Percentiles rank a stretch among this genome's conserved stretches.
Evolutionary conservation across 148 eudicot genomes (phyloP).

Genomic region (Pharnaceum exiguum): DNA sequence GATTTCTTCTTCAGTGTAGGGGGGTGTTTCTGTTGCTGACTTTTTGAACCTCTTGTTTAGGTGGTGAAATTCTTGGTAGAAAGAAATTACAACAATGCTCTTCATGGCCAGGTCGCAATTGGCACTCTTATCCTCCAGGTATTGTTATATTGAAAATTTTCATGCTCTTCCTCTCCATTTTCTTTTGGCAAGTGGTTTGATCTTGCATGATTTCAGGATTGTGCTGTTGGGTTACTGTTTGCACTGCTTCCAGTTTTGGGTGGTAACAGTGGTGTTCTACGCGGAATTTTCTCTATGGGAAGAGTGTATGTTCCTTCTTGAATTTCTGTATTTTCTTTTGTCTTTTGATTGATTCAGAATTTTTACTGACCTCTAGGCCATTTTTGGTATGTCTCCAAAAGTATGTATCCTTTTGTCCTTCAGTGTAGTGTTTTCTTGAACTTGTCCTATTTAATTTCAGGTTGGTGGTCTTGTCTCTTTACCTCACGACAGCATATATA

Average conservation of each 20-base stretch:
- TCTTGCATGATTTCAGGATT: slow-evolving; percentile 59
- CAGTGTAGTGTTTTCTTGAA: slow-evolving; percentile 1
- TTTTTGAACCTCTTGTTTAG: slow-evolving; percentile 27
- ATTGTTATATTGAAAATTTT: not conserved
- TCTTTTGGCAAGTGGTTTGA: slow-evolving; percentile 10
- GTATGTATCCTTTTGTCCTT: not conserved
- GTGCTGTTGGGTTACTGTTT: slow-evolving; percentile 97
- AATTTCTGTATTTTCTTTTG: not conserved
- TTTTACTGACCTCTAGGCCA: not conserved
- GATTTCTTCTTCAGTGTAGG: not conserved
- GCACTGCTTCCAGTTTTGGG: slow-evolving; percentile 97
- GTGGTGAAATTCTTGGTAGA: slow-evolving; percentile 89
- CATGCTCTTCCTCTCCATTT: not conserved
- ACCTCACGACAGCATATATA: slow-evolving; percentile 59
- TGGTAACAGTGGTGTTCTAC: slow-evolving; percentile 78
- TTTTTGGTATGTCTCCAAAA: not conserved
- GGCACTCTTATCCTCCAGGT: slow-evolving; percentile 99
- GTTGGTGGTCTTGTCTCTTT: slow-evolving; percentile 67
- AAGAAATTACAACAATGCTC: slow-evolving; percentile 61
- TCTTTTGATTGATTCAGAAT: not conserved
- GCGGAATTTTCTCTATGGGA: slow-evolving; percentile 86
- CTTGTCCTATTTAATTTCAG: slow-evolving; percentile 32
- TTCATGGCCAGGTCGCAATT: slow-evolving; percentile 99
- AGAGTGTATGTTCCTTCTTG: slow-evolving; percentile 57
- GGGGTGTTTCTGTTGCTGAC: not conserved